phyloP scores from a whole-genome alignment of 2,329 filamentous ascomycete species.

The Alternaria conjuncta region DNA sequence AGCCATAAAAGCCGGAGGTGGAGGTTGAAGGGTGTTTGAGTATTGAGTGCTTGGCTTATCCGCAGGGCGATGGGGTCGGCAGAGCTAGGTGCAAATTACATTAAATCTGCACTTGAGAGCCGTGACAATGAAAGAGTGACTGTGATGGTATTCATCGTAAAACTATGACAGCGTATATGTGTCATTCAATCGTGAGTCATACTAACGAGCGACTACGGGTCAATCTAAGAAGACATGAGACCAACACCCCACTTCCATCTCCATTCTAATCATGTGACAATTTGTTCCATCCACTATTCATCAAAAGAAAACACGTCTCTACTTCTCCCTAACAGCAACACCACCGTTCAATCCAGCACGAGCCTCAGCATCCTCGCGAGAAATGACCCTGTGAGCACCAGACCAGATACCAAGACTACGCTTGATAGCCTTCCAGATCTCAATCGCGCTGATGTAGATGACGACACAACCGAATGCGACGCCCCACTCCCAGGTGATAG shows the following conservation, averaged over 20 bases:
- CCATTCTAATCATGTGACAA: neutral
- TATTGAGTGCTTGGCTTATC: neutral
- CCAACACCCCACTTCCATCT: neutral
- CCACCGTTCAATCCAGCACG: constrained; percentile 31
- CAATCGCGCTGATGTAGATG: constrained; percentile 51
- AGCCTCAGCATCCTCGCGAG: constrained; percentile 45
- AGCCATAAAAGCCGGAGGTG: neutral
- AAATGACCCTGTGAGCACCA: constrained; percentile 39
- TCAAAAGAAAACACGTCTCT: neutral
- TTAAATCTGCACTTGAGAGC: neutral
- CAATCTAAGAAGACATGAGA: constrained; percentile 11
- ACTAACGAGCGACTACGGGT: constrained; percentile 15
- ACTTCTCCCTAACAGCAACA: constrained; percentile 21
- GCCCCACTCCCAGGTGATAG: constrained; percentile 56
- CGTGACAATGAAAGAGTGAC: neutral
- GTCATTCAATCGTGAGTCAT: neutral
- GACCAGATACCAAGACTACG: constrained; percentile 45
- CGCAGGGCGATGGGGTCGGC: accelerated
- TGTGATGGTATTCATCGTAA: neutral
- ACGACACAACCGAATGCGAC: constrained; percentile 51
- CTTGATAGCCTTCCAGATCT: constrained; percentile 56
- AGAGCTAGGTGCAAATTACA: neutral
- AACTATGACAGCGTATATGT: neutral
- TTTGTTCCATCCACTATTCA: constrained; percentile 5
- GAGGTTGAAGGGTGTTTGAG: neutral